A percentile compares a stretch with the other conserved stretches of the same genome.
These are phyloP conservation scores for Clonostachys chloroleuca DNA, from an alignment of 2,329 filamentous ascomycete genomes.

Conservation along the genomic window DNA sequence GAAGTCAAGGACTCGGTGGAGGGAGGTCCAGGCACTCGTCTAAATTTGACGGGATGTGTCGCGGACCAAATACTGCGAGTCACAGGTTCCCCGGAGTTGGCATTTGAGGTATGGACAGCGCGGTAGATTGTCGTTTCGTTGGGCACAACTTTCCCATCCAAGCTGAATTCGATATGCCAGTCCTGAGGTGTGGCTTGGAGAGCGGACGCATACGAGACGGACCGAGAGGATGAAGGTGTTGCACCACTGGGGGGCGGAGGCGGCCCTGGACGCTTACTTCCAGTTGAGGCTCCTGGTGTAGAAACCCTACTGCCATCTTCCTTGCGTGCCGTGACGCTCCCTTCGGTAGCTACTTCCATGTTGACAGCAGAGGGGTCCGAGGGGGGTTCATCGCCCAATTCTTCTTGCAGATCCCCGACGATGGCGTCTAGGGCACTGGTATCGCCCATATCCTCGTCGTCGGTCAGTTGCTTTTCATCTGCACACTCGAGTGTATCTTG, in stretches of 20 bases:
- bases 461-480: constrained; percentile 80
- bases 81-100: constrained; percentile 55
- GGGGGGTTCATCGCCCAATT: constrained; percentile 60
- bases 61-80: constrained; percentile 84
- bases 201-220: constrained; percentile 80
- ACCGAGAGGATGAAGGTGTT: constrained; percentile 54
- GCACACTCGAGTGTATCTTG: constrained; percentile 83
- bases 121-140: constrained; percentile 96
- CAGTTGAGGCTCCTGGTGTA: constrained; percentile 64
- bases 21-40: constrained; percentile 77
- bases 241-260: constrained; percentile 29
- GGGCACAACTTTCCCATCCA: constrained; percentile 77
- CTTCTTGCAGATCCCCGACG: constrained; percentile 85
- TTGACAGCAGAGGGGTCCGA: constrained; percentile 81
- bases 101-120: constrained; percentile 68
- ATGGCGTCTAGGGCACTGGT: constrained; percentile 73
- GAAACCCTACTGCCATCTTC: constrained; percentile 86
- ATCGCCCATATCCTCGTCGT: constrained; percentile 65
- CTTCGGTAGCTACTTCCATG: constrained; percentile 80
- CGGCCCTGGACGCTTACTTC: constrained; percentile 33
- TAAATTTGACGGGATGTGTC: constrained; percentile 89
- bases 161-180: constrained; percentile 95
- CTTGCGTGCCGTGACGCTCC: constrained; percentile 85
- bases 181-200: constrained; percentile 79
- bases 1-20: constrained; percentile 46